Base-by-base conservation (phyloP, 495 filamentous ascomycete genomes). In the Margaritispora aquatica region DNA sequence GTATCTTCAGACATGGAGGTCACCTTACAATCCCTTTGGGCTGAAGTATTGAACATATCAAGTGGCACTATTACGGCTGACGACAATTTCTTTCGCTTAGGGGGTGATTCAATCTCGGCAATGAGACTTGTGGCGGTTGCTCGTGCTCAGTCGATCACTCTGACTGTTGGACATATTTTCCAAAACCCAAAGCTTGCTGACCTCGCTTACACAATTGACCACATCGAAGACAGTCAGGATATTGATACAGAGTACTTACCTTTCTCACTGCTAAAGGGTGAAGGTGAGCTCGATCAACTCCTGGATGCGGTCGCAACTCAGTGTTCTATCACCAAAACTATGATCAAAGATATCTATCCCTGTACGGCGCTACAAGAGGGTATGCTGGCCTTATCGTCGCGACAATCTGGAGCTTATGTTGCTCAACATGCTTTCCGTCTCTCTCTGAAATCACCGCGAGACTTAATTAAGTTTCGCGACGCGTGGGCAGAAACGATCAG, bases 301-400 rank as follows among this genome's bases (percentile, higher is more conserved):
- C 0, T 46, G 2, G 26, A 29, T 54, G 26, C 27, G 3, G 51
- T 46, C n/a, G 36, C 58, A 10, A 23, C 8, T 31, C n/a, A 54
- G 13, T 26, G 26, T 59, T 21, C 22, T 24, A 2, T 21, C 3
- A 26, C 74, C 74, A 5, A 75, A 74, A 27, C 73, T 87, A 20
- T 75, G n/a, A n/a, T n/a, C n/a, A n/a, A n/a, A n/a, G n/a, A 90
- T 66, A 66, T 84, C 0, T 89, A 88, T 57, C 85, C 86, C 5
- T 88, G 85, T 72, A 86, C 82, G 9, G 77, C 87, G 13, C 72
- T 88, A 0, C 88, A 91, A 66, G 86, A 87, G 62, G 86, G 83
- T 2, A 74, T 89, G 17, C 73, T 88, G 68, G 81, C 83, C 1
- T 67, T 86, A 1, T 85, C 85, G 1, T 70, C 77, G 48, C 80